Conservation (phyloP, 192 early-diverging fungal species). For the Neocallimastix lanati region DNA sequence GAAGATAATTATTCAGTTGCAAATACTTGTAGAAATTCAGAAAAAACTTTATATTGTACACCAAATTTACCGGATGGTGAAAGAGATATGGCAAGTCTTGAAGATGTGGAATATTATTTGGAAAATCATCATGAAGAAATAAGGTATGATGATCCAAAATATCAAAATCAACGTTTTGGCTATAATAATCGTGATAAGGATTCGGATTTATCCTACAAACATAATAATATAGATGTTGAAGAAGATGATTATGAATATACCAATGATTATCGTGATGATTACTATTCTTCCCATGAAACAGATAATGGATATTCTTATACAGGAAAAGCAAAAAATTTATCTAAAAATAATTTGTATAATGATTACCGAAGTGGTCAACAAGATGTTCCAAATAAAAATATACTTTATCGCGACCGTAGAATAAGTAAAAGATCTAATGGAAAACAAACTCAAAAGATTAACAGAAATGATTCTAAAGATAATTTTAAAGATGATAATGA, state of each 20-base stretch:
- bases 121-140: not conserved
- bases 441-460: too few species aligned
- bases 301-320: too few species aligned
- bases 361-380: not conserved
- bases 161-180: not conserved
- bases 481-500: too few species aligned
- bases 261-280: not conserved
- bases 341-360: not conserved
- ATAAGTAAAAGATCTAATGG: too few species aligned
- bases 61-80: not conserved
- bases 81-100: not conserved
- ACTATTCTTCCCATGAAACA: too few species aligned
- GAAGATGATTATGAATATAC: not conserved
- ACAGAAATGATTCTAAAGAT: too few species aligned
- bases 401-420: too few species aligned
- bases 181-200: not conserved
- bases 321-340: too few species aligned
- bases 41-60: not conserved
- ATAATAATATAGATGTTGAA: not conserved
- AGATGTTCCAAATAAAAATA: too few species aligned
- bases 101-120: not conserved
- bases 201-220: not conserved
- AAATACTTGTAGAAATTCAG: not conserved
- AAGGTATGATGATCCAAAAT: too few species aligned
- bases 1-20: not conserved